Base-by-base conservation (phyloP, 352 stramenopile genomes). In the Phytophthora quininea region DNA sequence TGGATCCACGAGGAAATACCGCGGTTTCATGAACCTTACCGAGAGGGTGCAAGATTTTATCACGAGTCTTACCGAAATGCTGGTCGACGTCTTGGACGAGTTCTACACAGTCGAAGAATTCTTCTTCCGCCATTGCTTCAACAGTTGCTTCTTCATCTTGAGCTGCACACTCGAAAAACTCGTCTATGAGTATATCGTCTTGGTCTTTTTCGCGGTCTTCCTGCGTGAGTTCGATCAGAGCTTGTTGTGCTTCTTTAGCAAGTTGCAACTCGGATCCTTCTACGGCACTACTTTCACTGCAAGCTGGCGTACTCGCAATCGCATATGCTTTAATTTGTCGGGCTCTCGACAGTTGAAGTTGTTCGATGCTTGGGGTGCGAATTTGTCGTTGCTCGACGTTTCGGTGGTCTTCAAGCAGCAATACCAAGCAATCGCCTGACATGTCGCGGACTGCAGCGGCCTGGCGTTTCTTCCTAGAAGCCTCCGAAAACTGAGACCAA, bases 61-160 rank as follows among this genome's bases (percentile, higher is more conserved):
- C 64, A 12, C 69, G 50, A 19, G 48, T 76, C 47, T 58, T 73
- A 12, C 63, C 30, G 57, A 92, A 90, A 59, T 81, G 62, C 15
- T 67, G 62, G 6, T 80, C 67, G 7, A 93, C 77, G 9, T 84
- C 69, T 47, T 92, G 73, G 24, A 73, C 67, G 27, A 92, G 58
- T 27, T 89, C 82, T 5, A 93, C 71, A 32, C 88, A 94, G 45
- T 95, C 88, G 48, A 92, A 94, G 48, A 93, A 96, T 53, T 92
- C 84, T 49, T 96, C 84, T 67, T 96, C 88, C 0, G 73, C 86
- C 52, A 91, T 79, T 11, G 80, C 80, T 48, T 93, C 72, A 53
- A 91, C 48, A 3, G 57, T 57, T 3, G 88, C 86, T 29, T 81
- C 68, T 53, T 90, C 84, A 33, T 78, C 77, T 54, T 79, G 71